Conservation (phyloP, 148 eudicot genomes). For the Rhododendron vialii region DNA sequence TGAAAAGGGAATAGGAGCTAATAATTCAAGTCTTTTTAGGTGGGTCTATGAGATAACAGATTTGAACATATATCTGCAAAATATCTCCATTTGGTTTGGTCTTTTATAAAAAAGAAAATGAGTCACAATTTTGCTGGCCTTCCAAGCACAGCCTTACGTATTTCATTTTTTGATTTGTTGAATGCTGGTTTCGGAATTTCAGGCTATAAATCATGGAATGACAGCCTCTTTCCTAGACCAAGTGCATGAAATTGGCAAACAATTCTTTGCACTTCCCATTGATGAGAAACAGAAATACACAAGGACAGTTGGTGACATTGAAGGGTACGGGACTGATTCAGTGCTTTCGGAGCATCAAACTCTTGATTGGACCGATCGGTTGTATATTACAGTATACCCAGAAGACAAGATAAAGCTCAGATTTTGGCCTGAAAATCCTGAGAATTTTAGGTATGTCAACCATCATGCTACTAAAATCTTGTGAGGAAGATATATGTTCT, state of each 20-base stretch:
- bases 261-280: slow-evolving; percentile 47
- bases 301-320: slow-evolving; percentile 28
- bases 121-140: background rate
- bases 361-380: slow-evolving; percentile 67
- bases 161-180: background rate
- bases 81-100: background rate
- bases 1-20: background rate
- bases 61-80: background rate
- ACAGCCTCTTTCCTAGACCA: slow-evolving; percentile 42
- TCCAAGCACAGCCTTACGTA: background rate
- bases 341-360: slow-evolving; percentile 37
- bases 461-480: background rate
- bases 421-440: slow-evolving; percentile 61
- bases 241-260: slow-evolving; percentile 36
- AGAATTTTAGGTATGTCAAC: slow-evolving; percentile 36
- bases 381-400: slow-evolving; percentile 43
- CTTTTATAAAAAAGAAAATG: background rate
- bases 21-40: background rate
- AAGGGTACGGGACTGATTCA: slow-evolving; percentile 60
- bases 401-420: slow-evolving; percentile 32
- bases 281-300: slow-evolving; percentile 49
- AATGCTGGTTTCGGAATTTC: background rate
- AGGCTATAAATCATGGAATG: slow-evolving; percentile 64
- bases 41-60: background rate
- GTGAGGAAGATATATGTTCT: background rate